These are phyloP conservation scores for Stemphylium lycopersici DNA, from an alignment of 2,329 filamentous ascomycete species.

Conservation along the genomic window DNA sequence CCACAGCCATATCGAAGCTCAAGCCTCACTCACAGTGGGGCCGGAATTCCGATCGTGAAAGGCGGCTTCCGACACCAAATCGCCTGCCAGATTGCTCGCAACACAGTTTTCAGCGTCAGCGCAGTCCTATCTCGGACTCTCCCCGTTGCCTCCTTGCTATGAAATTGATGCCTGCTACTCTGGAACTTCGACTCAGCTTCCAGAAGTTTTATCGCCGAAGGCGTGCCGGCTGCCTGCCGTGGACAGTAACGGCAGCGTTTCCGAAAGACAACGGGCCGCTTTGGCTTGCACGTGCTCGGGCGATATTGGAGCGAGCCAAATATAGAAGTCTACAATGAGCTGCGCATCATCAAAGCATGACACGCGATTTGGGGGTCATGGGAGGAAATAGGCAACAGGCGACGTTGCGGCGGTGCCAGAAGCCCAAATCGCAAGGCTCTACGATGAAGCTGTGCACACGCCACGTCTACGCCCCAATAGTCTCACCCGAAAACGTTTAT, in stretches of 20 bases:
- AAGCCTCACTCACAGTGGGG: constrained; percentile 8
- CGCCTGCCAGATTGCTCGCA: neutral
- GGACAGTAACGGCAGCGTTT: constrained; percentile 25
- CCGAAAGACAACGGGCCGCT: constrained; percentile 18
- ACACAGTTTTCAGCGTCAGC: constrained; percentile 12
- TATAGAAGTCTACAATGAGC: constrained; percentile 16
- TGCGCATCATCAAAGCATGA: constrained; percentile 22
- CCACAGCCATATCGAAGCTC: constrained; percentile 1
- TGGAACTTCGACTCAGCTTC: constrained; percentile 22
- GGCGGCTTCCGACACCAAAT: neutral
- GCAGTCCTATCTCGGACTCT: constrained; percentile 10
- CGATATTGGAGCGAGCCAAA: constrained; percentile 22
- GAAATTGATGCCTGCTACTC: constrained; percentile 3
- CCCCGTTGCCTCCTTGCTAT: constrained; percentile 1
- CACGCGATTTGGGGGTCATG: constrained; percentile 20
- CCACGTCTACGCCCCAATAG: constrained; percentile 23
- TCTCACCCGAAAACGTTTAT: constrained; percentile 27
- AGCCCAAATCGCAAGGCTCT: constrained; percentile 30
- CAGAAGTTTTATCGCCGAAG: constrained; percentile 21
- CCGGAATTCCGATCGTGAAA: constrained; percentile 1
- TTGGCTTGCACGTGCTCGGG: constrained; percentile 27
- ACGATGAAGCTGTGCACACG: constrained; percentile 29
- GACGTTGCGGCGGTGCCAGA: constrained; percentile 32
- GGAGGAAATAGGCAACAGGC: constrained; percentile 11
- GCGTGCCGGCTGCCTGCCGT: constrained; percentile 18